phyloP scores from a whole-genome alignment of 306 rosid species.

The Quercus berberidifolia region DNA sequence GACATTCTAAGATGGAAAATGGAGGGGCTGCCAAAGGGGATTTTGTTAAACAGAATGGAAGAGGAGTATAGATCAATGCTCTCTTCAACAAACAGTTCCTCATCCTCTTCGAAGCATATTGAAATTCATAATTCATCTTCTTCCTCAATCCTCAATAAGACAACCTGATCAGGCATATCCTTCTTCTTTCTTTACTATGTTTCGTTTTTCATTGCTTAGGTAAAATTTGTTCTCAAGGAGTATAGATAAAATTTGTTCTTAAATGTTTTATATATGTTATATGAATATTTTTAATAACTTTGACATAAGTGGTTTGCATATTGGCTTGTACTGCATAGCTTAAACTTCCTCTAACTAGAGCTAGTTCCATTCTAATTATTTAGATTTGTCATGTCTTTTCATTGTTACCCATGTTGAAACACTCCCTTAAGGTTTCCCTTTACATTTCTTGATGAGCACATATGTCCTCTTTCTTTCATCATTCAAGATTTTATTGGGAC shows the following conservation, averaged over 20 bases:
- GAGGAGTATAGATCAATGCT: constrained; percentile 84
- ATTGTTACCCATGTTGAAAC: background rate
- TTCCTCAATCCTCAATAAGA: background rate
- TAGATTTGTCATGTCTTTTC: no score
- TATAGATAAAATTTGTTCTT: background rate
- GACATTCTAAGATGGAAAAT: constrained; percentile 81
- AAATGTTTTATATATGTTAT: background rate
- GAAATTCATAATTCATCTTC: constrained; percentile 47
- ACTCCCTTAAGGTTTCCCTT: background rate
- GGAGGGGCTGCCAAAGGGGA: constrained; percentile 84
- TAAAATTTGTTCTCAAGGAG: background rate
- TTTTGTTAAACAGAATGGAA: constrained; percentile 73
- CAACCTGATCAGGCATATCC: constrained; percentile 34
- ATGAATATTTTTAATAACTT: background rate
- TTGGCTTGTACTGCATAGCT: background rate
- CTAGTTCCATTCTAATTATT: no score
- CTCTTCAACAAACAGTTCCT: constrained; percentile 51
- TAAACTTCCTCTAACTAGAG: background rate
- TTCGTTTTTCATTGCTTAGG: constrained; percentile 1
- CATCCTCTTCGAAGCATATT: constrained; percentile 52
- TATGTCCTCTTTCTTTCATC: background rate
- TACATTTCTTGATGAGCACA: background rate
- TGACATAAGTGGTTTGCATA: background rate
- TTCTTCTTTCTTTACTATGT: background rate
- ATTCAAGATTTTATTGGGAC: background rate